phyloP scores from a whole-genome alignment of 2,329 filamentous ascomycete species.

The Ceratocystis harringtonii region DNA sequence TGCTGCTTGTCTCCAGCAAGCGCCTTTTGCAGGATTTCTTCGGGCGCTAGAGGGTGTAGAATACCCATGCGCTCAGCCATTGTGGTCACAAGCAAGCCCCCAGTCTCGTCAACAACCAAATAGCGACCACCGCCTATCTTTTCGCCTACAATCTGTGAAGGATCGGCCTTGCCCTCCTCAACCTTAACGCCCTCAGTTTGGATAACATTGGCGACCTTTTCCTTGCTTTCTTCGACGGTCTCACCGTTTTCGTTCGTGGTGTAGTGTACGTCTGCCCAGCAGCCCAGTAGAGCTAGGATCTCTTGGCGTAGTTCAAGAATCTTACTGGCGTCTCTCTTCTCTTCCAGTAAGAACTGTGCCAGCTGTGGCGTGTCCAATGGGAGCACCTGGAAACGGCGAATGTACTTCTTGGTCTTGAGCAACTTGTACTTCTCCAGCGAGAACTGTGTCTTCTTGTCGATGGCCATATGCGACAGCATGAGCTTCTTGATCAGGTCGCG shows the following conservation, averaged over 20 bases:
- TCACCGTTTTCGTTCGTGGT: slow-evolving; percentile 29
- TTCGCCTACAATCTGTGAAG: slow-evolving; percentile 1
- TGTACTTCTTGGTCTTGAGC: slow-evolving; percentile 84
- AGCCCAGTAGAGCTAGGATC: slow-evolving; percentile 62
- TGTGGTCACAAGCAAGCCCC: slow-evolving; percentile 65
- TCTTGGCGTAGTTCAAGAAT: slow-evolving; percentile 82
- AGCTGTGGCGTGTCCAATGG: slow-evolving; percentile 68
- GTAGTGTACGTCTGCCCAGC: slow-evolving; percentile 82
- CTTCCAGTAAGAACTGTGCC: slow-evolving; percentile 60
- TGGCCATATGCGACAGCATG: slow-evolving; percentile 70
- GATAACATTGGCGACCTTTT: slow-evolving; percentile 16
- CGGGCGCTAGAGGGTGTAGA: slow-evolving; percentile 36
- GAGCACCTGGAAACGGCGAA: slow-evolving; percentile 71
- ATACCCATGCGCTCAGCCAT: slow-evolving; percentile 83
- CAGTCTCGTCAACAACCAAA: slow-evolving; percentile 75
- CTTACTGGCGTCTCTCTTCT: slow-evolving; percentile 57
- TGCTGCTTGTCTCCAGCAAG: neutral
- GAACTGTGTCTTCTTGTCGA: slow-evolving; percentile 90
- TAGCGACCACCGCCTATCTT: slow-evolving; percentile 39
- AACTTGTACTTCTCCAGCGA: slow-evolving; percentile 92
- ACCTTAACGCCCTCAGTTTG: neutral
- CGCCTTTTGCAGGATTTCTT: slow-evolving; percentile 18
- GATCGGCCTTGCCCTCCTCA: slow-evolving; percentile 18
- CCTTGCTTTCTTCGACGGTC: slow-evolving; percentile 17
- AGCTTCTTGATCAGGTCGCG: slow-evolving; percentile 88